Evolutionary conservation across 306 rosid genomes (phyloP).

Genomic region (Vicia faba): DNA sequence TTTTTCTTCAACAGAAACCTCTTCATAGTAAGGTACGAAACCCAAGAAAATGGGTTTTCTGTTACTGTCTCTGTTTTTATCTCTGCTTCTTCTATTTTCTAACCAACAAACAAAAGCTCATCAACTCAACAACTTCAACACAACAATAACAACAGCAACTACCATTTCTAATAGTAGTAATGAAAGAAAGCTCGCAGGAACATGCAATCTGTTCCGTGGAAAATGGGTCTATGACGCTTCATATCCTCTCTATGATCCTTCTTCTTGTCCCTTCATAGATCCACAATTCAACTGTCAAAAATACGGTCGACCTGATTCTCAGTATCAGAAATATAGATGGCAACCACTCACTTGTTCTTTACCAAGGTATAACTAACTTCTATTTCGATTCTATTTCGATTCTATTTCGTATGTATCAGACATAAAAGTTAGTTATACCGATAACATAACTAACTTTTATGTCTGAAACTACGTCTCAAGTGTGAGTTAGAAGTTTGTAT

Average conservation of each 20-base stretch:
- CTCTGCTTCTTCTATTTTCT: conserved; percentile 35
- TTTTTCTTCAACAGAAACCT: conserved; percentile 27
- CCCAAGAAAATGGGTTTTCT: conserved; percentile 74
- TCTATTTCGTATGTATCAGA: too few relatives aligned
- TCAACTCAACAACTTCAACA: conserved; percentile 21
- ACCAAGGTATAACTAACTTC: conserved; percentile 60
- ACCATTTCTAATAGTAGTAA: not conserved
- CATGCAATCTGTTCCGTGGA: conserved; percentile 65
- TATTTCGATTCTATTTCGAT: not conserved
- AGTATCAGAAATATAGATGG: conserved; percentile 80
- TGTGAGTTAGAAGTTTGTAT: not conserved
- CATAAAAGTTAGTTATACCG: too few relatives aligned
- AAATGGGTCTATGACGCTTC: conserved; percentile 83
- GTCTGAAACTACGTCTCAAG: not conserved
- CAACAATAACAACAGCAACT: conserved; percentile 31
- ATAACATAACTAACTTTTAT: not conserved
- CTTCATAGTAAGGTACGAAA: conserved; percentile 39
- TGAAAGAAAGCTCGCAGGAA: conserved; percentile 56
- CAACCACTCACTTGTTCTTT: conserved; percentile 75
- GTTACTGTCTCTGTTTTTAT: conserved; percentile 37
- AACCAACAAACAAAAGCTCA: conserved; percentile 55
- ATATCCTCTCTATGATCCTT: conserved; percentile 72
- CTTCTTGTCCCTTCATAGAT: conserved; percentile 87
- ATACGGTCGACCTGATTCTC: conserved; percentile 75
- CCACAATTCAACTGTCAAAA: conserved; percentile 87